A percentile compares a stretch with the other conserved stretches of the same genome.
phyloP scores from a whole-genome alignment of 2,329 filamentous ascomycete genomes.

The Hypoxylon rubiginosum region DNA sequence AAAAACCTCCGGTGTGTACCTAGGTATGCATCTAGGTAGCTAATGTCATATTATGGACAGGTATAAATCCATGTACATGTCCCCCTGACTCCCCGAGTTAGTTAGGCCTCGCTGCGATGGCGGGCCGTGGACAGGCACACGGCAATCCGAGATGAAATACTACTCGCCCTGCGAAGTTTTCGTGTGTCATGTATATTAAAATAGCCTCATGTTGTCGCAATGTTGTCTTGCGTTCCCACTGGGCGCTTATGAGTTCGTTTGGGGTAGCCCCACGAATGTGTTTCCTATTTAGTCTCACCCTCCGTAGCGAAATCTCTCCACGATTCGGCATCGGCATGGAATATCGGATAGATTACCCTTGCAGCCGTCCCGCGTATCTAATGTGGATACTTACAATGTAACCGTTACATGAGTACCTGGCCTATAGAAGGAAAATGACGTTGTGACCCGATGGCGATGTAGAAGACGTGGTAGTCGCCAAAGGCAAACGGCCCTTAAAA shows the following conservation, averaged over 20 bases:
- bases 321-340: not conserved
- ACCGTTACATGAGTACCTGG: not conserved
- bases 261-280: not conserved
- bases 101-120: not conserved
- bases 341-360: not conserved
- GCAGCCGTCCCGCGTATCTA: not conserved
- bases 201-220: not conserved
- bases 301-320: not conserved
- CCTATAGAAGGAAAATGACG: not conserved
- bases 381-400: not conserved
- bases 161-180: not conserved
- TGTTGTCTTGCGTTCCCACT: not conserved
- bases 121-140: not conserved
- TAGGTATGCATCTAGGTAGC: too few species aligned
- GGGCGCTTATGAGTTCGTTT: not conserved
- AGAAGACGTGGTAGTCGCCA: too few species aligned
- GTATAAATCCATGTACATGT: not conserved
- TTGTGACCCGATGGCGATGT: too few species aligned
- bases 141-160: not conserved
- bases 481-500: too few species aligned
- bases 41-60: not conserved
- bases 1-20: not conserved
- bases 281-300: not conserved
- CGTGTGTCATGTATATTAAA: not conserved
- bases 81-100: not conserved